Conservation (phyloP, 2,329 filamentous ascomycete genomes). For the Calonectria fujianensis region DNA sequence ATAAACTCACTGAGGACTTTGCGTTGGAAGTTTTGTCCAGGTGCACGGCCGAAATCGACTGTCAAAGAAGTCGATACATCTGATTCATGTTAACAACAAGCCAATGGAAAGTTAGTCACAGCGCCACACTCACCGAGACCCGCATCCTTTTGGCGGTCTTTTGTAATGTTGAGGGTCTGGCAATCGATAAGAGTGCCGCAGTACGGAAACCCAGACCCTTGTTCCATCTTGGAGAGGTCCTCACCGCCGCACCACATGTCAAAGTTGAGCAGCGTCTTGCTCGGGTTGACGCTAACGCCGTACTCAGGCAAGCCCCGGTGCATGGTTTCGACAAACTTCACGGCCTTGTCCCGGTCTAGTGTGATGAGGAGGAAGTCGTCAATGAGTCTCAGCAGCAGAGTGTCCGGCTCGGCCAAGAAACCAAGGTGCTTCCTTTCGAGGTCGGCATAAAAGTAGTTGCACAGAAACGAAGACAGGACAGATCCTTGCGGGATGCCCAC, state of each 20-base stretch:
- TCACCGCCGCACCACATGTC: constrained; percentile 74
- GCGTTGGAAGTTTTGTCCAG: constrained; percentile 86
- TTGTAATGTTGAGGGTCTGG: constrained; percentile 82
- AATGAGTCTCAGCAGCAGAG: constrained; percentile 86
- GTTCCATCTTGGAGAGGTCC: constrained; percentile 69
- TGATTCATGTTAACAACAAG: constrained; percentile 30
- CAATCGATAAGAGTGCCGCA: constrained; percentile 89
- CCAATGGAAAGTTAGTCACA: not conserved
- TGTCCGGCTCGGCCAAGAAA: constrained; percentile 77
- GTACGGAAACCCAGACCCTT: constrained; percentile 82
- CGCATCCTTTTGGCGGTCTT: constrained; percentile 75
- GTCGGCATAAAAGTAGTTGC: constrained; percentile 96
- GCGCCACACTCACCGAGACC: constrained; percentile 66
- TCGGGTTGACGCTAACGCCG: constrained; percentile 84
- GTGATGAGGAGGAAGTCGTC: constrained; percentile 97
- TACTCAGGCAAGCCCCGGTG: constrained; percentile 85
- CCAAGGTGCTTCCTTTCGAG: constrained; percentile 82
- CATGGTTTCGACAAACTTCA: constrained; percentile 86
- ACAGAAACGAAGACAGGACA: constrained; percentile 88
- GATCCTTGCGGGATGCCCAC: constrained; percentile 95
- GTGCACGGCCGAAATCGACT: constrained; percentile 82
- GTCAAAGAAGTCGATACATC: constrained; percentile 83
- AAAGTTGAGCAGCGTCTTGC: constrained; percentile 92
- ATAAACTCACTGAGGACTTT: constrained; percentile 80
- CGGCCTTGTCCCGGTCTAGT: constrained; percentile 78